These are phyloP conservation scores for Penicillium sp. DNA, from an alignment of 2,329 filamentous ascomycete genomes.

Conservation along the genomic window DNA sequence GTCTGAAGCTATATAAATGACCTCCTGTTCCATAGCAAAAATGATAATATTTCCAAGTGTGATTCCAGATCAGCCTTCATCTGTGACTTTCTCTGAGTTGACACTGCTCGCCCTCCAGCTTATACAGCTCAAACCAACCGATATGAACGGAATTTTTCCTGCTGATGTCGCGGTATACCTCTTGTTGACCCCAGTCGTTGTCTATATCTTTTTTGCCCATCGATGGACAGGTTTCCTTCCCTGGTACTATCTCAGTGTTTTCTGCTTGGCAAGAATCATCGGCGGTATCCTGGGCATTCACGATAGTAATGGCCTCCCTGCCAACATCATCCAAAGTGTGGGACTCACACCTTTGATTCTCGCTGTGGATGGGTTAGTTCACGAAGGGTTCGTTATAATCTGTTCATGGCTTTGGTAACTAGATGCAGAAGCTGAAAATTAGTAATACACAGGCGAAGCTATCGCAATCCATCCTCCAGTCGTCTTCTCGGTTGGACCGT, in stretches of 20 bases:
- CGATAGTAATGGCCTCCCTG: neutral
- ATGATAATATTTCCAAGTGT: neutral
- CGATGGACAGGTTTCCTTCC: neutral
- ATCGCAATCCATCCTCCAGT: neutral
- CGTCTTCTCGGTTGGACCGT: neutral
- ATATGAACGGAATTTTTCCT: neutral
- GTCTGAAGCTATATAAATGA: neutral
- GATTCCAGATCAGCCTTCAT: no score
- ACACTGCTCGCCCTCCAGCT: neutral
- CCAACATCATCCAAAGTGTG: conserved; percentile 9
- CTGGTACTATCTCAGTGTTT: conserved; percentile 7
- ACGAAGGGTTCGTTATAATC: conserved; percentile 4
- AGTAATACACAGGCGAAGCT: neutral
- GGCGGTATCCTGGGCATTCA: conserved; percentile 7
- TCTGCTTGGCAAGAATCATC: conserved; percentile 9
- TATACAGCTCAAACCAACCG: neutral
- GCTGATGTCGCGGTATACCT: neutral
- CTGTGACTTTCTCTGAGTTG: no score
- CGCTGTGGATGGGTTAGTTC: conserved; percentile 1
- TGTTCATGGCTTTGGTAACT: neutral
- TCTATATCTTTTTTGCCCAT: neutral
- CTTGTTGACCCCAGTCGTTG: neutral
- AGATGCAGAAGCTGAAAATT: neutral
- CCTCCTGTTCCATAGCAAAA: neutral
- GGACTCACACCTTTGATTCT: conserved; percentile 8